Percentiles rank a stretch among this genome's conserved stretches.
Conservation (phyloP, 768 basidiomycete species). For the Russula brevipes region DNA sequence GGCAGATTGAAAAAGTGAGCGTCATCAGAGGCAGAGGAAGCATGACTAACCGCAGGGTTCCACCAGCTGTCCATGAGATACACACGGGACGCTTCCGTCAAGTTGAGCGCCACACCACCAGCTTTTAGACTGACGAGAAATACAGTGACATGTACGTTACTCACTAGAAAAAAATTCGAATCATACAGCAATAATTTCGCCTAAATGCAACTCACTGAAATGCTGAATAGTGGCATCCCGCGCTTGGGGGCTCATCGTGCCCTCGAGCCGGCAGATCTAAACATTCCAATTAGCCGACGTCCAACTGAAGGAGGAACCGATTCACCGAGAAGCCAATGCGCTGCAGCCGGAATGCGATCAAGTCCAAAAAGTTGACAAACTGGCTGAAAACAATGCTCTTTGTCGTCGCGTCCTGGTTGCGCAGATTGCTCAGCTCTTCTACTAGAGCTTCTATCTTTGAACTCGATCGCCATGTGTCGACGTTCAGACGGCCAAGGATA, state of each 20-base stretch:
- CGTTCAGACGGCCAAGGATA: constrained; percentile 84
- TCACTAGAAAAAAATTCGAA: constrained; percentile 47
- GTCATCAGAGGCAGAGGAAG: background rate
- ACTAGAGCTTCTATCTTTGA: constrained; percentile 95
- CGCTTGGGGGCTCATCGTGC: constrained; percentile 93
- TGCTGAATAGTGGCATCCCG: constrained; percentile 92
- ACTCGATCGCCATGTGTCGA: constrained; percentile 91
- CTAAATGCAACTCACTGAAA: constrained; percentile 59
- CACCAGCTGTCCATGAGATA: constrained; percentile 99
- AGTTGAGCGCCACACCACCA: constrained; percentile 86
- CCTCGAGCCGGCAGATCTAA: constrained; percentile 90
- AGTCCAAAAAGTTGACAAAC: constrained; percentile 88
- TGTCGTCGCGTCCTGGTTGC: constrained; percentile 80
- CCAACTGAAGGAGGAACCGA: constrained; percentile 12
- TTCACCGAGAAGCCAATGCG: constrained; percentile 83
- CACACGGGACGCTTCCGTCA: constrained; percentile 88
- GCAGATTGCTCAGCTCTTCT: constrained; percentile 85
- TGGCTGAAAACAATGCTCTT: constrained; percentile 98
- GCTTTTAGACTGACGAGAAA: constrained; percentile 96
- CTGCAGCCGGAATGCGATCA: constrained; percentile 90
- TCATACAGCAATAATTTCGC: constrained; percentile 11
- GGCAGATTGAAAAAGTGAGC: background rate
- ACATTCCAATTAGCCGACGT: constrained; percentile 13
- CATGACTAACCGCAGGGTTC: constrained; percentile 77
- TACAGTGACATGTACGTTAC: constrained; percentile 91